A percentile compares a stretch with the other conserved stretches of the same genome.
Evolutionary conservation across 345 rosid species (phyloP).

Genomic region (Citrus trifoliata): DNA sequence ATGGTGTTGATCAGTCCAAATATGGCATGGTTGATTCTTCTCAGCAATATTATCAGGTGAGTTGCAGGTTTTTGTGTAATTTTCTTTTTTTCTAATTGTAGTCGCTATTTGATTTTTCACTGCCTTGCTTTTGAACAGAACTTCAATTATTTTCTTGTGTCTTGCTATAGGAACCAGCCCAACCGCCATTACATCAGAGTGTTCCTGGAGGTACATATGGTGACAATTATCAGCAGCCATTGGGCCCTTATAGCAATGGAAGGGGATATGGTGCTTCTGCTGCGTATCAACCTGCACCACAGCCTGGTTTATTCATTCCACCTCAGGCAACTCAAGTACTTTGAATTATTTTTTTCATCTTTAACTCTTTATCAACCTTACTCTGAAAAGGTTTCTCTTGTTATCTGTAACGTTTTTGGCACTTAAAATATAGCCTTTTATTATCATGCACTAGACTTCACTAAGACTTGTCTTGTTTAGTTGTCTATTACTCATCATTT

Average conservation of each 20-base stretch:
- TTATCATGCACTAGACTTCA: not conserved
- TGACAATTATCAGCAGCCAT: conserved; percentile 58
- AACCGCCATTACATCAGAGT: conserved; percentile 46
- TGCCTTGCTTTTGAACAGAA: conserved; percentile 7
- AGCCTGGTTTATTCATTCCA: conserved; percentile 65
- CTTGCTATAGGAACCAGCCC: conserved; percentile 30
- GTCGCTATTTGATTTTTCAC: not conserved
- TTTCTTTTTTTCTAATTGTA: not conserved
- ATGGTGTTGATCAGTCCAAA: conserved; percentile 30
- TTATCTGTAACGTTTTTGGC: not conserved
- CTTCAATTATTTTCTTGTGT: not conserved
- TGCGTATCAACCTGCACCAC: conserved; percentile 38
- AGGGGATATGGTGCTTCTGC: conserved; percentile 49
- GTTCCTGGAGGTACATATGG: conserved; percentile 48
- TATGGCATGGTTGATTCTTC: conserved; percentile 31
- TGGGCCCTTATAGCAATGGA: conserved; percentile 39
- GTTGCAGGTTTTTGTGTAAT: not conserved
- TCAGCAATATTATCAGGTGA: conserved; percentile 49
- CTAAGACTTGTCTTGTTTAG: not conserved
- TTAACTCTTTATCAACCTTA: not conserved
- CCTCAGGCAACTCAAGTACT: conserved; percentile 69
- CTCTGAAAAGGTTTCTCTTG: not conserved
- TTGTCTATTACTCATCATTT: not conserved
- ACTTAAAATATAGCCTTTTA: not conserved
- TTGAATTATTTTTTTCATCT: not conserved